Evolutionary conservation across 768 basidiomycete species (phyloP), one percentile per base, ranked within the genome.

Genomic region (Tubosaeta sp.): DNA sequence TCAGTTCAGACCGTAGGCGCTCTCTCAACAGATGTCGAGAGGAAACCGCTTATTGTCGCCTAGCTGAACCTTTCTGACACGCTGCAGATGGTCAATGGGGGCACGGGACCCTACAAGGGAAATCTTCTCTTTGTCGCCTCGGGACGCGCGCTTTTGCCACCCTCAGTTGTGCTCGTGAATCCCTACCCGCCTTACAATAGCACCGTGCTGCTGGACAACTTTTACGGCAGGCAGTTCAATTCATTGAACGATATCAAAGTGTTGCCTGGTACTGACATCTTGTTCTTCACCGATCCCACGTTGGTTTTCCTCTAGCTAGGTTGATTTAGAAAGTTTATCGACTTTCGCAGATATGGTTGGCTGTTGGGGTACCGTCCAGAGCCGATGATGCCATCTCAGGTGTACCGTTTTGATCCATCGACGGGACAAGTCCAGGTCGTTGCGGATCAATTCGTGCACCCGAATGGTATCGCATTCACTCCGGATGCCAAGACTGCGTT

Each of bases 171-270:
- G 0, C 75, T 85, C 33, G 81, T 90, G 46, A 82, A 88, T 63
- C 86, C 86, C 0, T 63, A 59, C 4, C 63, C 79, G 5, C 88
- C 88, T 1, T 74, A 83, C 66, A 86, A 90, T 51, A 70, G 77
- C 4, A 89, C 85, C 0, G 77, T 86, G 34, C 65, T 92, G 16
- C 65, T 92, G 54, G 86, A 91, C 67, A 91, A 90, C 70, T 88
- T 77, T 70, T 86, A 80, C 60, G 89, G 89, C 3, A 74, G 88
- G 6, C 88, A 89, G 56, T 91, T 91, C 72, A 90, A 88, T 66
- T 89, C 89, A 1, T 65, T 91, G 37, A 91, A 91, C 65, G 91
- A 92, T 58, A 74, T 86, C 51, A 90, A 86, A 59, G 72, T 89
- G 1, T 84, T 89, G 46, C 86, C 86, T 1, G 68, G 68, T 14